Conservation (phyloP, 1,139 yeast genomes). For the Yamadazyma dendronema region DNA sequence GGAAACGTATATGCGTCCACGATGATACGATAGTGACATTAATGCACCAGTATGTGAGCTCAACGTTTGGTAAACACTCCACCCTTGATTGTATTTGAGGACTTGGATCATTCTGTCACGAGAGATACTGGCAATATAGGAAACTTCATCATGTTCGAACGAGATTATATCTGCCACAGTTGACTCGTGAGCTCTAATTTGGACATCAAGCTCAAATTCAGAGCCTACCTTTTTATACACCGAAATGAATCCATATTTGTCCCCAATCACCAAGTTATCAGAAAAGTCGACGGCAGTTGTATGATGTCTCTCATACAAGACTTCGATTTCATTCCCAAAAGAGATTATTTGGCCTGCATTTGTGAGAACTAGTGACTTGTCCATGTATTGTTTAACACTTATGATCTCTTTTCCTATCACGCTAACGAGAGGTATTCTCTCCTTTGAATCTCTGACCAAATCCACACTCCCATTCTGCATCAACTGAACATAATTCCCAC, state of each 20-base stretch:
- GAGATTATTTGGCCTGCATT: neutral
- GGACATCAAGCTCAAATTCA: constrained; percentile 14
- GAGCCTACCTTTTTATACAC: constrained; percentile 19
- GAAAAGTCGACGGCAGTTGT: constrained; percentile 24
- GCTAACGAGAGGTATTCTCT: neutral
- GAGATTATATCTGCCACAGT: constrained; percentile 42
- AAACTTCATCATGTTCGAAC: constrained; percentile 22
- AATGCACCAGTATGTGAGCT: constrained; percentile 59
- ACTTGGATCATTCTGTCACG: constrained; percentile 65
- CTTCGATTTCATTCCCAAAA: constrained; percentile 5
- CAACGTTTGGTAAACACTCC: constrained; percentile 58
- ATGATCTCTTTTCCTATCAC: neutral
- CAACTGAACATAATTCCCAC: neutral
- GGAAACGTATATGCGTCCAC: constrained; percentile 44
- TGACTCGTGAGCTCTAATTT: constrained; percentile 49
- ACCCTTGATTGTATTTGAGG: constrained; percentile 27
- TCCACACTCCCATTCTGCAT: neutral
- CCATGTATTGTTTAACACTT: neutral
- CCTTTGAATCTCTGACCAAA: neutral
- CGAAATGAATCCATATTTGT: constrained; percentile 39
- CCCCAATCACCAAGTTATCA: constrained; percentile 38
- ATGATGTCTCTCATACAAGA: constrained; percentile 26
- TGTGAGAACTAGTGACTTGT: neutral
- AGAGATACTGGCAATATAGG: constrained; percentile 46
- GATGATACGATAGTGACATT: constrained; percentile 29